Base-by-base conservation (phyloP, 169 alveolate species). In the Cryptosporidium parvum region DNA sequence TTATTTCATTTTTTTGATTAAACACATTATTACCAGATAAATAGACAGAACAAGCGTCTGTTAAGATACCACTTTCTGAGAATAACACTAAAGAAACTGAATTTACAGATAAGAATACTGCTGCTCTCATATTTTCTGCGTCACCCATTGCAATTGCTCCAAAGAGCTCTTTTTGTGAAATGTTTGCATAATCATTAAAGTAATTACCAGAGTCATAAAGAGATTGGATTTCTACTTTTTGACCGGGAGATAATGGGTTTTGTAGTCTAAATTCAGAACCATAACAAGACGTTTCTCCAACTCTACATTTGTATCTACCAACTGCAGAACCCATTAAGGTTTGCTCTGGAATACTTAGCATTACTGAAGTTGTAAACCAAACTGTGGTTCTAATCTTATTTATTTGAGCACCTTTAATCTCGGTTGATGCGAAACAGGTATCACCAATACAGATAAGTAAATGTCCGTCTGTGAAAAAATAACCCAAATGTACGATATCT, bases 71-170 rank as follows among this genome's bases (percentile, higher is more conserved):
- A 1, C 5, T 56, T 9, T 39, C 68, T n/a, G 65, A 44, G 52
- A 80, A 80, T 2, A 62, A 21, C 3, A 23, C 9, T 3, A 80
- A 31, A 21, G 89, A 80, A 12, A 80, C 75, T 10, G 89, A 80
- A 31, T 59, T 42, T 37, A 14, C 5, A 8, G 89, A 3, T n/a
- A 80, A 16, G 29, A 80, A 80, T 59, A 42, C 80, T 37, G 89
- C 42, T 14, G 48, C 89, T 44, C 75, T 80, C 80, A 80, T 62
- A 61, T 33, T 1, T 0, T 42, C 48, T 10, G 37, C 2, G 26
- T 80, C 89, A 44, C 89, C 89, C 73, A 80, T 62, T 39, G 48
- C 29, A 42, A 80, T 80, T 80, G 89, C 65, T 10, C 89, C 75
- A 39, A 59, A 26, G 35, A 80, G 48, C 7, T 48, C 68, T 44